Evolutionary conservation across 306 rosid genomes (phyloP), one percentile per base, ranked within the genome.

Genomic region (Arachis stenosperma): DNA sequence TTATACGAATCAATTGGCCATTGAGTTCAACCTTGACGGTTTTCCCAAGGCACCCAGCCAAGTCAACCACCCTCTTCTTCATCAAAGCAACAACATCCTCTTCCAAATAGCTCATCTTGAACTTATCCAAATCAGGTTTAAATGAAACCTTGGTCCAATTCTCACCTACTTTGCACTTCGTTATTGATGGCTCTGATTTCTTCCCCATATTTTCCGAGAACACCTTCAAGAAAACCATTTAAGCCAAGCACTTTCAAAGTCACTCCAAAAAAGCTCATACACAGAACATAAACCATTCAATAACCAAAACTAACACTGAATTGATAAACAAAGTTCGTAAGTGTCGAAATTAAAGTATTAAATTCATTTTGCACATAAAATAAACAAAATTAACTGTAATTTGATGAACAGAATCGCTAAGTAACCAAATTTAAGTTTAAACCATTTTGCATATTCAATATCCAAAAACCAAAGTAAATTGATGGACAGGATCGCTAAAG

Each of bases 11-110:
- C 61, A 70, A 41, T 0, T 9, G 61, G 12, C 96, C 99, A 29
- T 94, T 88, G 37, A 94, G 85, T 75, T 94, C 99, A 36, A 94
- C 99, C 80, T 91, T 94, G 53, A 94, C 99, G 2, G 88, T 58
- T 75, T 89, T 91, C 56, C 99, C 99, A 33, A 94, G 92, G 75
- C 97, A 94, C 2, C 99, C 99, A 6, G 99, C 99, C 87, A 94
- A 42, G 79, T 94, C 99, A 67, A 94, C 6, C 5, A 94, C 99
- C 69, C 99, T 69, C 83, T 94, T 94, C 61, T 88, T 90, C 99
- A 94, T 94, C 70, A 94, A 76, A 14, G 96, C 95, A 55, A 94
- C 97, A 36, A 89, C 99, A n/a, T 94, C 99, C 5, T 94, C 96
- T 70, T 94, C 99, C 42, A 94, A 89, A 77, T 91, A 85, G 9